Base-by-base conservation (phyloP, 1,284 basidiomycete genomes). In the Puccinia polysora region DNA sequence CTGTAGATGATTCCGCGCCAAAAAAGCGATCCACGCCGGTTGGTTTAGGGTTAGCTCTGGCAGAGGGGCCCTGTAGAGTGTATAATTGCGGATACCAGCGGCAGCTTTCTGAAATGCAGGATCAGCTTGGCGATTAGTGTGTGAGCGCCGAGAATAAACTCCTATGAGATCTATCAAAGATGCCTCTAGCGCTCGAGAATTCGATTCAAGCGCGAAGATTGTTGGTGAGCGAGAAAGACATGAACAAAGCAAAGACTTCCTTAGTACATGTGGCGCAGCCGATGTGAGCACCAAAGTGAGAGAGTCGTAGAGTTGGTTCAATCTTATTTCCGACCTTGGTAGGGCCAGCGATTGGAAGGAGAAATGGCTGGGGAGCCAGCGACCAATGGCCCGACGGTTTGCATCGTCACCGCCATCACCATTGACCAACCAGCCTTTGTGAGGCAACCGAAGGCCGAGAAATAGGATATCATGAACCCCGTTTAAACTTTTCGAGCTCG, bases 11-110 rank as follows among this genome's bases (percentile, higher is more conserved):
- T 59, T 55, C 20, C 20, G 30, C 3, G 18, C 43, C 20, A 20
- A 40, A 59, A 59, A 20, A 59, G 56, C 56, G 56, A 34, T 59
- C 56, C 34, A 40, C 56, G 36, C 56, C 56, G 32, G 56, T 34
- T 38, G 34, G 25, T 38, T 40, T n/a, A 38, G 36, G 56, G 43
- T 59, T 23, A 23, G 43, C 36, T 59, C 18, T 58, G 55, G 28
- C 5, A 38, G 43, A 23, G 10, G 45, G 45, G 23, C 3, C 25
- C 32, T 58, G 32, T 4, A n/a, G n/a, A n/a, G n/a, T 40, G n/a
- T 4, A 43, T 38, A 38, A 12, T 23, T 18, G 34, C 25, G n/a
- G 28, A 23, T 59, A 43, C 8, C 28, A 4, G 4, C 20, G 36
- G 49, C 12, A 59, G 56, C n/a, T 59, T 38, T 59, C 34, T 38